These are phyloP conservation scores for Xylariaceae sp. DNA, from an alignment of 2,329 filamentous ascomycete species.

Conservation along the genomic window DNA sequence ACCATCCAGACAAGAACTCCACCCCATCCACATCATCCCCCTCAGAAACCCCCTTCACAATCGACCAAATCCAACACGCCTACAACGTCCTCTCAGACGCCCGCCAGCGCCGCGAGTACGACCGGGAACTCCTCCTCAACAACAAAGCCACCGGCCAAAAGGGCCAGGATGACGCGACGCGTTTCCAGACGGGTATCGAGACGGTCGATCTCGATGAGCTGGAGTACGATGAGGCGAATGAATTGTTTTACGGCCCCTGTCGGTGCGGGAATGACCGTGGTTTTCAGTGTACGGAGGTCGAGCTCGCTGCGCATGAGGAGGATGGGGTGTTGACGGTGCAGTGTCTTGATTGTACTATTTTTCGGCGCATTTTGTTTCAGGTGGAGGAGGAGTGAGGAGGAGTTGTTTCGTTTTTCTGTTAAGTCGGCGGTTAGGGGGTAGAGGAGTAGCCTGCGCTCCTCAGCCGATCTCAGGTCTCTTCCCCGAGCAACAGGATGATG, in stretches of 20 bases:
- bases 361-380: slow-evolving; percentile 60
- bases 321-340: slow-evolving; percentile 59
- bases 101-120: slow-evolving; percentile 47
- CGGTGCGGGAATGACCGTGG: slow-evolving; percentile 60
- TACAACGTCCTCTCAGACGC: slow-evolving; percentile 52
- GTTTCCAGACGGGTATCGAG: slow-evolving; percentile 51
- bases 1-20: slow-evolving; percentile 58
- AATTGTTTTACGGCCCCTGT: slow-evolving; percentile 53
- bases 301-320: slow-evolving; percentile 54
- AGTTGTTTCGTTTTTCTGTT: no score
- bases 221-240: slow-evolving; percentile 43
- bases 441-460: no score
- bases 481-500: no score
- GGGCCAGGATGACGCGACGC: slow-evolving; percentile 15
- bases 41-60: slow-evolving; percentile 40
- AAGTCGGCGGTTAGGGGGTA: no score
- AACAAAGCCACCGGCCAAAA: background rate
- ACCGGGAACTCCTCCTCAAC: slow-evolving; percentile 40
- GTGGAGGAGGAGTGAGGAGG: slow-evolving; percentile 39
- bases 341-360: slow-evolving; percentile 62
- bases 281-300: slow-evolving; percentile 53
- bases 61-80: slow-evolving; percentile 60
- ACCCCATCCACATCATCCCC: slow-evolving; percentile 1
- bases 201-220: slow-evolving; percentile 62
- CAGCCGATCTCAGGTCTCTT: no score